Base-by-base conservation (phyloP, 345 rosid genomes). In the Hypericum androsaemum region DNA sequence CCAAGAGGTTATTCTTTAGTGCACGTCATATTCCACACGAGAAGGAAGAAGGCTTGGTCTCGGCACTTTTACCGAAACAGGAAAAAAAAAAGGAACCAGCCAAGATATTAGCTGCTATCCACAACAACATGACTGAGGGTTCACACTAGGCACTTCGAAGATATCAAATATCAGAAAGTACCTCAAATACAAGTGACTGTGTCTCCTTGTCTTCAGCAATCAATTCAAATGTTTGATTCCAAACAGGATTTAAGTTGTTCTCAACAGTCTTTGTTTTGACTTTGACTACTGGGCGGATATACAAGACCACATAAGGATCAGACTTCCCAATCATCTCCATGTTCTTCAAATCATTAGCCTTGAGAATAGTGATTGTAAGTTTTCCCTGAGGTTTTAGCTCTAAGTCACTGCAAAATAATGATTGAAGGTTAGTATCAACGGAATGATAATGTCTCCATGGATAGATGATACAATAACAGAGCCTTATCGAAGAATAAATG, bases 171-270 rank as follows among this genome's bases (percentile, higher is more conserved):
- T 22, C 32, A 22, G 32, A 22, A 4, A 22, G 50, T 57, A 94
- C 99, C 97, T 94, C 95, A 57, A 94, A 39, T 50, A 71, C 64
- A 52, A 86, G 81, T 8, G 77, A 76, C 56, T 94, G 99, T 0
- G 96, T 94, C 77, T 94, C 99, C 78, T 82, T 88, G 84, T 94
- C 97, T 69, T 94, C 99, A 50, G 80, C 95, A 62, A 94, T 81
- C 78, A 94, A 53, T 56, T 83, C 92, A 44, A 82, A 94, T 37
- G 86, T 63, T 68, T 88, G 80, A 67, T 94, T 76, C 94, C 95
- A 94, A 52, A 84, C 76, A 65, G 99, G 99, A 73, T 86, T 86
- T 57, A 94, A 77, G 77, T 94, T 86, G 78, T 86, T 94, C 7
- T 88, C 97, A 42, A 94, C 69, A 17, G 74, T 74, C 15, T 77